phyloP scores from a whole-genome alignment of 208 protist species.

The Angomonas ambiguus region DNA sequence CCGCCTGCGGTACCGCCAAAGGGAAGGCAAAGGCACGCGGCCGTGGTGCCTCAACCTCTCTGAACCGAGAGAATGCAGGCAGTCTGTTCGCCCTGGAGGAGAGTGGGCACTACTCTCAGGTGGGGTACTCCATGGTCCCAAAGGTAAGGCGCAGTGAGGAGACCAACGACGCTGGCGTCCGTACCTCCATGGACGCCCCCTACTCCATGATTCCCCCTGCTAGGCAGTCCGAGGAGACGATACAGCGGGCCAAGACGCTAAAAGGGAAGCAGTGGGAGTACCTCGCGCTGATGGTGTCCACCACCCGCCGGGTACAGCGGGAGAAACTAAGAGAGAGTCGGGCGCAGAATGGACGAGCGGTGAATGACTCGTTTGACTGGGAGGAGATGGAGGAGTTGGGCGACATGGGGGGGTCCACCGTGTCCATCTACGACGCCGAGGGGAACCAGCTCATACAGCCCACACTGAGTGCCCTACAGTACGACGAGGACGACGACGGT shows the following conservation, averaged over 20 bases:
- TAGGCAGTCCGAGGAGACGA: background rate
- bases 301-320: background rate
- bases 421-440: constrained; percentile 9
- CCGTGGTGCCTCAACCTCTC: no score
- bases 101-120: background rate
- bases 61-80: no score
- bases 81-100: background rate
- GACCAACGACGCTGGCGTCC: no score
- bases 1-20: background rate
- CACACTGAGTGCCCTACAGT: constrained; percentile 4
- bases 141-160: background rate
- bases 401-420: background rate
- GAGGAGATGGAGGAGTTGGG: background rate
- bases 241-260: background rate
- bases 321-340: background rate
- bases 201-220: background rate
- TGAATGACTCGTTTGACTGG: background rate
- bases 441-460: constrained; percentile 1
- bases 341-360: background rate
- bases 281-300: constrained; percentile 4
- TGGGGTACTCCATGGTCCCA: background rate
- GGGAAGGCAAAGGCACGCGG: no score
- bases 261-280: constrained; percentile 4
- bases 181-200: no score
- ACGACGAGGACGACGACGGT: background rate